A percentile compares a stretch with the other conserved stretches of the same genome.
Evolutionary conservation across 2,329 filamentous ascomycete species (phyloP).

Genomic region (Ceratocystis cacaofunesta): DNA sequence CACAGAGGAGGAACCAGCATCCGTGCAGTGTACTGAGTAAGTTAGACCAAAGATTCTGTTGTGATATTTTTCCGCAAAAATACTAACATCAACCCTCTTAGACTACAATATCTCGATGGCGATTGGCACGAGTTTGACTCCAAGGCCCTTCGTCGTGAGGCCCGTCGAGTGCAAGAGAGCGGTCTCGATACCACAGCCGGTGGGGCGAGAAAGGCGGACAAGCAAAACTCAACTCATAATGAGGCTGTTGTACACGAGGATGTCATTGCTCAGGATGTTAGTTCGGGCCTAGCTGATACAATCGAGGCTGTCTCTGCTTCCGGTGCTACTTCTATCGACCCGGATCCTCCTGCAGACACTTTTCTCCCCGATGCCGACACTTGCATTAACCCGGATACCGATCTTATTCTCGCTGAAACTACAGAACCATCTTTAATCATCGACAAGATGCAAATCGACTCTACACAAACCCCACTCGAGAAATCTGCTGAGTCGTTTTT

Average conservation of each 20-base stretch:
- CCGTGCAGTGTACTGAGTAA: constrained; percentile 69
- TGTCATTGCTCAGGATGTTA: not conserved
- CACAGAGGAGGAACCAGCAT: constrained; percentile 58
- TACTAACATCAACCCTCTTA: constrained; percentile 27
- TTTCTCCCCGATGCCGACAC: not conserved
- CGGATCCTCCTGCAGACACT: not conserved
- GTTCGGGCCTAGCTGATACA: not conserved
- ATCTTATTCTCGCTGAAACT: not conserved
- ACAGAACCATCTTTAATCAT: not conserved
- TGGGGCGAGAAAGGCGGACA: not conserved
- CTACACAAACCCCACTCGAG: constrained; percentile 15
- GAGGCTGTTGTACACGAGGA: not conserved
- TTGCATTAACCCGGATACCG: too few relatives aligned
- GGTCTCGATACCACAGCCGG: constrained; percentile 24
- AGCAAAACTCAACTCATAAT: not conserved
- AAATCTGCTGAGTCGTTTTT: not conserved
- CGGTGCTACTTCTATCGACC: not conserved
- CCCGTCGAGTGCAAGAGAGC: constrained; percentile 43
- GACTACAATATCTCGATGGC: constrained; percentile 65
- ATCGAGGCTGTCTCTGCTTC: not conserved
- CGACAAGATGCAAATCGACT: constrained; percentile 18
- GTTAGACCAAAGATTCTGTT: constrained; percentile 24
- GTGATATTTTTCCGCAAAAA: not conserved
- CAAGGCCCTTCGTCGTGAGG: constrained; percentile 83
- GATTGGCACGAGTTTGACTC: constrained; percentile 99